These are phyloP conservation scores for Pelargonium fulgidum DNA, from an alignment of 441 rosid species.

Conservation along the genomic window DNA sequence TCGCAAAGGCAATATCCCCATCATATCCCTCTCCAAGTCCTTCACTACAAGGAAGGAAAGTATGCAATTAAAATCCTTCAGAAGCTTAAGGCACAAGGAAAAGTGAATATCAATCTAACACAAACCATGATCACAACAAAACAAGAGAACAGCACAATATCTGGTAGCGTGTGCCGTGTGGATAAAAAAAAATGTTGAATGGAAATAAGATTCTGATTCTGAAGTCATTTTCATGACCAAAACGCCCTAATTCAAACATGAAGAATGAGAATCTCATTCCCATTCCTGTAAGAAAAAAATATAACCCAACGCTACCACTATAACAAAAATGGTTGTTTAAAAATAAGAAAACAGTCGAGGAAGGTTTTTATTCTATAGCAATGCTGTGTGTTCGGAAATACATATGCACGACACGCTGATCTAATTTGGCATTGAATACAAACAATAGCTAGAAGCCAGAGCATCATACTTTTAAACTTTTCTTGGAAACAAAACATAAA, in stretches of 20 bases:
- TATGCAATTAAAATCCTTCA: constrained; percentile 14
- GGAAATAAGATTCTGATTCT: too few relatives aligned
- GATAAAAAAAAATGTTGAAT: too few relatives aligned
- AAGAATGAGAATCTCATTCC: too few relatives aligned
- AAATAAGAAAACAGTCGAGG: neutral
- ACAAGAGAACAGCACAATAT: neutral
- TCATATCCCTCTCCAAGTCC: constrained; percentile 99
- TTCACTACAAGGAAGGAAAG: constrained; percentile 56
- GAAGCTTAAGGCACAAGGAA: neutral
- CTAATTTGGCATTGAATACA: neutral
- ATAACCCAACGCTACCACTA: neutral
- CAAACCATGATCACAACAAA: neutral
- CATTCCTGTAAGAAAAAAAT: neutral
- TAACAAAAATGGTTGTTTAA: neutral
- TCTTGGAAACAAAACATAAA: neutral
- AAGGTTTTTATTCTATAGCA: neutral
- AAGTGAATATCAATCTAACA: neutral
- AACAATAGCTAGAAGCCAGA: constrained; percentile 3
- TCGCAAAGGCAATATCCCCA: constrained; percentile 96
- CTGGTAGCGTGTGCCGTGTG: too few relatives aligned
- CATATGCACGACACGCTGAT: neutral
- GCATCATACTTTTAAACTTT: neutral
- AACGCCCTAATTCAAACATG: too few relatives aligned
- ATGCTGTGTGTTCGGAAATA: neutral
- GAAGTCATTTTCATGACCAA: too few relatives aligned